A percentile compares a stretch with the other conserved stretches of the same genome.
phyloP scores from a whole-genome alignment of 2,329 filamentous ascomycete species.

The Diaporthe citrichinensis region DNA sequence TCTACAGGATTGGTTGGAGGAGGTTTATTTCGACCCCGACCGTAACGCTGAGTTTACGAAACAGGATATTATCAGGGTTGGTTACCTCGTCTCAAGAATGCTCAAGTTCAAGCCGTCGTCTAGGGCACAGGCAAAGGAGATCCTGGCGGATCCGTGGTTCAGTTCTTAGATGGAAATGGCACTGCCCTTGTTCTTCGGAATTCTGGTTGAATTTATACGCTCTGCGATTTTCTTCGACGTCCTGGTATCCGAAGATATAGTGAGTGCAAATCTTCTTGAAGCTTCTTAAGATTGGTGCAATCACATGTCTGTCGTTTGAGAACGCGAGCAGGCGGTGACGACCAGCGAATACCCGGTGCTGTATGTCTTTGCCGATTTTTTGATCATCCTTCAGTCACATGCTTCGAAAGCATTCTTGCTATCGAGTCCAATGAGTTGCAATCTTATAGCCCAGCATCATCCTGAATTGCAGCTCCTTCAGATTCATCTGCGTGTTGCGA shows the following conservation, averaged over 20 bases:
- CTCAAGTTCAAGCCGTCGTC: neutral
- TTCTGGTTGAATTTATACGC: no score
- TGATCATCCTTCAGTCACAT: neutral
- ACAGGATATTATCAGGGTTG: neutral
- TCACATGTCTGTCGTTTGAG: no score
- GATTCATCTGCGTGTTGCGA: neutral
- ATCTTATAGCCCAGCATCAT: neutral
- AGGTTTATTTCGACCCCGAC: neutral
- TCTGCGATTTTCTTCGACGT: no score
- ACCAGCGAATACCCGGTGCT: no score
- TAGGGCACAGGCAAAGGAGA: neutral
- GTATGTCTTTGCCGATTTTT: no score
- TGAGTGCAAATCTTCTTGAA: no score
- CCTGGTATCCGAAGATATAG: no score
- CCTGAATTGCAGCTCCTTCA: neutral
- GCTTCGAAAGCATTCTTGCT: neutral
- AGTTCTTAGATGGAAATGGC: no score
- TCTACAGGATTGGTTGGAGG: slow-evolving; percentile 5
- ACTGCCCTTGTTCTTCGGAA: no score
- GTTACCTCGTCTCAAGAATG: neutral
- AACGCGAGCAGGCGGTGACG: no score
- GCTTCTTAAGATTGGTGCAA: no score
- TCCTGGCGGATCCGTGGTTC: slow-evolving; percentile 13
- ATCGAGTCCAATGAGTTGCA: neutral
- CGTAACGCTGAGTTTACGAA: neutral